A percentile compares a stretch with the other conserved stretches of the same genome.
phyloP scores from a whole-genome alignment of 2,329 filamentous ascomycete genomes.

The Massarina eburnea region DNA sequence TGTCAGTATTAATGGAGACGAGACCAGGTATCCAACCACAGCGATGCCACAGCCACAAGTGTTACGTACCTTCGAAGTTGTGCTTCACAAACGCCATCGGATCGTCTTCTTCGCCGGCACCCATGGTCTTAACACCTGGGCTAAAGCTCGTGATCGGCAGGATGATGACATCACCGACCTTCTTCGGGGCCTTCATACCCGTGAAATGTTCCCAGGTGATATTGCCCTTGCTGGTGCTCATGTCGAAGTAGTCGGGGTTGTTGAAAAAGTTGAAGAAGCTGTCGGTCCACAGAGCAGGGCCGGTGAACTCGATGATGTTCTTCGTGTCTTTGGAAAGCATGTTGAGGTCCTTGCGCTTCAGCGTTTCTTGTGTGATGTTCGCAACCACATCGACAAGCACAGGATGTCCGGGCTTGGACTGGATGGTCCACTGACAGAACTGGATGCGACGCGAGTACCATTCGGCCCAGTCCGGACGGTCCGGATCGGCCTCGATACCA shows the following conservation, averaged over 20 bases:
- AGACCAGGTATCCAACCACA: conserved; percentile 5
- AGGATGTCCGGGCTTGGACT: conserved; percentile 91
- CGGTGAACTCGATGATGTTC: conserved; percentile 89
- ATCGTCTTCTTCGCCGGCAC: conserved; percentile 81
- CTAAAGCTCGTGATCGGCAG: conserved; percentile 97
- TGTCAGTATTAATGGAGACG: conserved; percentile 24
- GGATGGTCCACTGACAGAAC: conserved; percentile 99
- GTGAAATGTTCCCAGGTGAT: conserved; percentile 90
- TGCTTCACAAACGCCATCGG: conserved; percentile 98
- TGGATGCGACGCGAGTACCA: conserved; percentile 98
- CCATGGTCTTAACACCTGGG: conserved; percentile 92
- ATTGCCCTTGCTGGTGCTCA: conserved; percentile 67
- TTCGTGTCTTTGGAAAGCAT: conserved; percentile 67
- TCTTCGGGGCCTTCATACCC: conserved; percentile 77
- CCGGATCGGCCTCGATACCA: conserved; percentile 94
- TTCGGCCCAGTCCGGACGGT: conserved; percentile 85
- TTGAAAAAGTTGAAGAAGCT: conserved; percentile 92
- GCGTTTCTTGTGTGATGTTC: conserved; percentile 79
- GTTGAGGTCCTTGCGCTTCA: conserved; percentile 70
- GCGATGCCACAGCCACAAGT: conserved; percentile 3
- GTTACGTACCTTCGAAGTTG: conserved; percentile 80
- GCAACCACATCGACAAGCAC: conserved; percentile 84
- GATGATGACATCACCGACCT: conserved; percentile 89
- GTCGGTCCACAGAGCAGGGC: conserved; percentile 94
- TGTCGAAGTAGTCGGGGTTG: conserved; percentile 83